These are phyloP conservation scores for Chamaecrista fasciculata DNA, from an alignment of 306 rosid species.

Conservation along the genomic window DNA sequence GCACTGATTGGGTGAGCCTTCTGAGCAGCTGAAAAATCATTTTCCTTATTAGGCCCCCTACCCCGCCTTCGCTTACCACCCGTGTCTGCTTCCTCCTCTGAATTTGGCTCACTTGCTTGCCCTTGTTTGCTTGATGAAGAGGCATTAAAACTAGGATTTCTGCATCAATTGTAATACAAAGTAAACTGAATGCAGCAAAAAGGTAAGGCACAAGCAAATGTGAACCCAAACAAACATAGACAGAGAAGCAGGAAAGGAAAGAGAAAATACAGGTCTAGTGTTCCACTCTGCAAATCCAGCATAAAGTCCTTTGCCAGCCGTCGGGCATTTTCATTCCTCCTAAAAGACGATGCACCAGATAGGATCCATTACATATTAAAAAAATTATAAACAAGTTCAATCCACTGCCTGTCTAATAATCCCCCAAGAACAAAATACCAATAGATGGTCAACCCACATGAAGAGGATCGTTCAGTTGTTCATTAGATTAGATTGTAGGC, in stretches of 20 bases:
- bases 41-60: slow-evolving; percentile 63
- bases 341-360: slow-evolving; percentile 31
- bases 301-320: slow-evolving; percentile 73
- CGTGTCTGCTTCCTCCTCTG: slow-evolving; percentile 81
- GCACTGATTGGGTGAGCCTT: slow-evolving; percentile 77
- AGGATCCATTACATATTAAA: slow-evolving; percentile 22
- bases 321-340: slow-evolving; percentile 92
- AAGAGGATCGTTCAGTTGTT: slow-evolving; percentile 22
- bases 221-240: neutral
- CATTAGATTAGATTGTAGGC: slow-evolving; percentile 22
- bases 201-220: neutral
- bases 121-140: slow-evolving; percentile 62
- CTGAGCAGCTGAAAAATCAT: slow-evolving; percentile 77
- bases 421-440: neutral
- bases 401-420: neutral
- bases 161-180: slow-evolving; percentile 31
- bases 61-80: slow-evolving; percentile 71
- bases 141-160: slow-evolving; percentile 77
- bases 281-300: slow-evolving; percentile 91
- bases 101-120: slow-evolving; percentile 72
- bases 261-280: slow-evolving; percentile 64
- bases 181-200: slow-evolving; percentile 12
- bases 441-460: slow-evolving; percentile 9
- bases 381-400: neutral
- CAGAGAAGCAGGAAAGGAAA: neutral